Percentiles rank a stretch among this genome's conserved stretches.
Conservation (phyloP, 352 stramenopile genomes). For the Phytophthora ramorum region DNA sequence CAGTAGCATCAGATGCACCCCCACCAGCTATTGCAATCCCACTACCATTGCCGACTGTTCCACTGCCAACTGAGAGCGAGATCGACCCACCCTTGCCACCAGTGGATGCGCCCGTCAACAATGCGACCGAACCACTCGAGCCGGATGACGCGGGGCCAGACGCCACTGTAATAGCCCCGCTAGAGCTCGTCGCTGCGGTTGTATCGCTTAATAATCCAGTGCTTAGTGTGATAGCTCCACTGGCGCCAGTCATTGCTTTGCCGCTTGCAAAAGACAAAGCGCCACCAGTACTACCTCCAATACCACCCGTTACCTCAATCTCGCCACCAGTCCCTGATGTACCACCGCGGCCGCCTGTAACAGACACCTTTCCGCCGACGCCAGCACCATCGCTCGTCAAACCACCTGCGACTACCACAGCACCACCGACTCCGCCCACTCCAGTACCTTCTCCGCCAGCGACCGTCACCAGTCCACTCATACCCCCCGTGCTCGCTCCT, state of each 20-base stretch:
- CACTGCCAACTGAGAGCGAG: constrained; percentile 38
- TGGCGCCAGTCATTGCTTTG: constrained; percentile 23
- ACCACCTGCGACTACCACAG: constrained; percentile 35
- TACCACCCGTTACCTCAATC: constrained; percentile 21
- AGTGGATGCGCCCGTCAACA: constrained; percentile 32
- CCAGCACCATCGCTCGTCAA: constrained; percentile 15
- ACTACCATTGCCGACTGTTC: constrained; percentile 35
- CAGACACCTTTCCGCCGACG: constrained; percentile 20
- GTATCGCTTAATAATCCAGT: constrained; percentile 21
- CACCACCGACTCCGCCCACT: constrained; percentile 36
- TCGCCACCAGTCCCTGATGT: constrained; percentile 22
- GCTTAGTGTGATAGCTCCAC: constrained; percentile 25
- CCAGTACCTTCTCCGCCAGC: constrained; percentile 38
- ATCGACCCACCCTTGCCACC: constrained; percentile 32
- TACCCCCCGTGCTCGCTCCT: constrained; percentile 34
- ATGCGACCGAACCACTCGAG: constrained; percentile 28
- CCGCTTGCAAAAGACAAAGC: constrained; percentile 32
- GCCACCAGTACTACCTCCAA: constrained; percentile 33
- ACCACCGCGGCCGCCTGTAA: constrained; percentile 21
- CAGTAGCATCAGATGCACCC: constrained; percentile 17
- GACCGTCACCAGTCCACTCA: constrained; percentile 52
- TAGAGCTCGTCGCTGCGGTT: constrained; percentile 19
- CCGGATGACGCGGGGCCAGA: constrained; percentile 34
- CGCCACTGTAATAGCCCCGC: constrained; percentile 39
- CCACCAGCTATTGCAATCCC: constrained; percentile 32